Evolutionary conservation across 164 flowering plant genomes (phyloP).

Genomic region (Warburgia ugandensis): DNA sequence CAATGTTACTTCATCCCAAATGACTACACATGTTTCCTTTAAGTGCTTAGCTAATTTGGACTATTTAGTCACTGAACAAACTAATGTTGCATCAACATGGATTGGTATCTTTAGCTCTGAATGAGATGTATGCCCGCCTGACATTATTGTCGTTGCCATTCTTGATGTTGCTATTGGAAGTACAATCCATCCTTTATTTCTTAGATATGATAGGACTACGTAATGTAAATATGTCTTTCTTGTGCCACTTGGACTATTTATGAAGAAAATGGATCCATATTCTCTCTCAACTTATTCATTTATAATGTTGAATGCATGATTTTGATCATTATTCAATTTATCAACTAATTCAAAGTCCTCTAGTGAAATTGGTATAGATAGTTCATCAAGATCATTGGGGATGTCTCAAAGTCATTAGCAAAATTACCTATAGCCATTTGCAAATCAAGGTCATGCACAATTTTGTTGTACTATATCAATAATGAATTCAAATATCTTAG

Average conservation of each 20-base stretch:
- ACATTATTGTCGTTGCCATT: conserved; percentile 2
- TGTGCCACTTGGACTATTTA: conserved; percentile 4
- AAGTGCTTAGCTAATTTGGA: not conserved
- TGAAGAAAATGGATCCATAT: not conserved
- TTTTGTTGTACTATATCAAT: not conserved
- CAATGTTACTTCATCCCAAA: conserved; percentile 12
- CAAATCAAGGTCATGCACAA: not conserved
- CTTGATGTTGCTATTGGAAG: conserved; percentile 1
- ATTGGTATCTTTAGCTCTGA: not conserved
- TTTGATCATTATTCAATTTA: not conserved
- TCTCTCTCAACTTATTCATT: not conserved
- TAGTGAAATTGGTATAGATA: not conserved
- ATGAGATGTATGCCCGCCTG: not conserved
- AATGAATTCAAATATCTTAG: not conserved
- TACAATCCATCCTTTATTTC: conserved; percentile 2
- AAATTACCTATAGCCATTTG: not conserved
- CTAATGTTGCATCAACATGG: not conserved
- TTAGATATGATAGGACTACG: conserved; percentile 1
- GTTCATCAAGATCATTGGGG: not conserved
- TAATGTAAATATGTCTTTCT: conserved; percentile 8
- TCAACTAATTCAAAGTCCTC: not conserved
- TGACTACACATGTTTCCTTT: not conserved
- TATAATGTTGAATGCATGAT: not conserved
- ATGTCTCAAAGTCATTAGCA: no score
- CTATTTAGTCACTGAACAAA: not conserved